These are phyloP conservation scores for Ambrosiella cleistominuta DNA, from an alignment of 2,329 filamentous ascomycete genomes.

Conservation along the genomic window DNA sequence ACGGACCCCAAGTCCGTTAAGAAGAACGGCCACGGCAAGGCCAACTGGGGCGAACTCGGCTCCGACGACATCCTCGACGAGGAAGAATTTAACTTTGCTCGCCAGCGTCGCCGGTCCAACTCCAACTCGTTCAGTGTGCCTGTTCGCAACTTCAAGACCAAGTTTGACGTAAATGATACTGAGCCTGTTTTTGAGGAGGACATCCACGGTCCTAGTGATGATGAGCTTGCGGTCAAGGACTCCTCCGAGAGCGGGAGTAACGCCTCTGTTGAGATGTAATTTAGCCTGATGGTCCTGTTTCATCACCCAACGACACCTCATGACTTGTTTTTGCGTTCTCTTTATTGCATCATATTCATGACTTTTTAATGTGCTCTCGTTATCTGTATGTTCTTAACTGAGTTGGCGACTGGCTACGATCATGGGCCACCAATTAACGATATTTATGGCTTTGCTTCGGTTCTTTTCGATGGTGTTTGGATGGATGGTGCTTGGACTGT, in stretches of 20 bases:
- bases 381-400: not conserved
- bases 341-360: not conserved
- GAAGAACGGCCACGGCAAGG: conserved; percentile 85
- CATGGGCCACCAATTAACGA: not conserved
- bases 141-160: conserved; percentile 75
- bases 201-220: conserved; percentile 22
- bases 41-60: conserved; percentile 78
- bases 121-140: conserved; percentile 57
- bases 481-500: not conserved
- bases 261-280: conserved; percentile 19
- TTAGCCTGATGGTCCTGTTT: not conserved
- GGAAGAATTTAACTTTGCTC: conserved; percentile 64
- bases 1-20: conserved; percentile 72
- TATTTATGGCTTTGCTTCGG: not conserved
- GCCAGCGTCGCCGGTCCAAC: conserved; percentile 83
- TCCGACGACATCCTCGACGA: conserved; percentile 65
- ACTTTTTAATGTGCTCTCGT: no score
- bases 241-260: conserved; percentile 43
- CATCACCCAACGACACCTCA: not conserved
- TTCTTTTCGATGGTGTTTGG: not conserved
- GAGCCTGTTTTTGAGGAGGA: conserved; percentile 88
- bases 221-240: conserved; percentile 34
- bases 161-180: conserved; percentile 78
- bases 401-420: not conserved
- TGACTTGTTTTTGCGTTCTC: not conserved